Evolutionary conservation across 257 asterid genomes (phyloP).

Genomic region (Rhazya stricta): DNA sequence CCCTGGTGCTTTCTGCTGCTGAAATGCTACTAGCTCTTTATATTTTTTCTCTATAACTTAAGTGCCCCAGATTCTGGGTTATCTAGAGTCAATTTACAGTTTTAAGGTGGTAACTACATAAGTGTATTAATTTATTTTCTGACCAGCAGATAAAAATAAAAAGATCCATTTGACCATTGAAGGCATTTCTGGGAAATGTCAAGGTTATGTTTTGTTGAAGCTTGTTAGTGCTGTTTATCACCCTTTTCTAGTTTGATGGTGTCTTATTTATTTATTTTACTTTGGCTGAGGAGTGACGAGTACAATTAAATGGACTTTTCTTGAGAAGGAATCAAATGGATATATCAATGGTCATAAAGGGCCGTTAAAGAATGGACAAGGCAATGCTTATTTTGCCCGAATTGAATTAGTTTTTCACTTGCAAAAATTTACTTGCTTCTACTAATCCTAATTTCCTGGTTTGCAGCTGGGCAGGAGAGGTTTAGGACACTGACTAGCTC

Average conservation of each 20-base stretch:
- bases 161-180: background rate
- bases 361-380: background rate
- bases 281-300: background rate
- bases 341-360: background rate
- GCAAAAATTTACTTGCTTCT: background rate
- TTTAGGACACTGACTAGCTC: slow-evolving; percentile 71
- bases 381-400: background rate
- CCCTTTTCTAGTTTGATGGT: background rate
- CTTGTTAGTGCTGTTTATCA: background rate
- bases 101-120: background rate
- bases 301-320: background rate
- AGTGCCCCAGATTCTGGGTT: background rate
- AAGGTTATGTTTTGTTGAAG: background rate
- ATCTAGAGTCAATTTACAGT: background rate
- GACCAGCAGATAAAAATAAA: background rate
- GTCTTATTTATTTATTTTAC: background rate
- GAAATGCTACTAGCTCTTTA: background rate
- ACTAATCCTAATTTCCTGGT: slow-evolving; percentile 10
- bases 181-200: background rate
- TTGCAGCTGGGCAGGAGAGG: slow-evolving; percentile 73
- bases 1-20: background rate
- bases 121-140: background rate
- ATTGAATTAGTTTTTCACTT: background rate
- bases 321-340: background rate
- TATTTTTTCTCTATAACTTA: background rate